A percentile compares a stretch with the other conserved stretches of the same genome.
Conservation (phyloP, 1,284 basidiomycete genomes). For the Afroboletus lepidellus region DNA sequence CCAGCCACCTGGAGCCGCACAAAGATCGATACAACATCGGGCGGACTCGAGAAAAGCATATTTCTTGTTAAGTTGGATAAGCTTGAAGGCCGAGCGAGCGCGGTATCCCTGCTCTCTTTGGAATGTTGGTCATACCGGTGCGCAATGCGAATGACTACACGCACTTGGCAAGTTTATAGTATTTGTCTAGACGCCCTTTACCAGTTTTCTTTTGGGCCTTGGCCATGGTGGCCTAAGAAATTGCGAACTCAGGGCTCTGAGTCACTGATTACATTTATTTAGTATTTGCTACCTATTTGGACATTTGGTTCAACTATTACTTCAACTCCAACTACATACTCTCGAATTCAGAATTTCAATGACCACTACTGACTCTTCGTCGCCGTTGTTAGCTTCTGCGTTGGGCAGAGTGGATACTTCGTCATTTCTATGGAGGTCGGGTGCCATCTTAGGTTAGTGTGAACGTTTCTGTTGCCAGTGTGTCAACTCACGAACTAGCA, state of each 20-base stretch:
- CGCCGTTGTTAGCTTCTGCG: constrained; percentile 29
- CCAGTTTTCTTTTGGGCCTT: constrained; percentile 88
- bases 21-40: constrained; percentile 96
- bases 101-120: constrained; percentile 95
- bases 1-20: constrained; percentile 99
- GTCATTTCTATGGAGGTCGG: constrained; percentile 41
- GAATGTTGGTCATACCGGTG: constrained; percentile 9
- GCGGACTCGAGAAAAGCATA: constrained; percentile 90
- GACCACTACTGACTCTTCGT: constrained; percentile 19
- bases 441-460: constrained; percentile 31
- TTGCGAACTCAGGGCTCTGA: not conserved
- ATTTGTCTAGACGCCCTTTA: constrained; percentile 94
- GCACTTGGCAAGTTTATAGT: constrained; percentile 91
- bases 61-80: constrained; percentile 99
- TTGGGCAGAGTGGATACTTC: constrained; percentile 16
- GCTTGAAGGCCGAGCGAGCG: constrained; percentile 99
- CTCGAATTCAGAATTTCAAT: constrained; percentile 11
- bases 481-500: constrained; percentile 1
- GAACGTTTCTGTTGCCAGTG: not conserved
- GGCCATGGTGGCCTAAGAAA: constrained; percentile 48
- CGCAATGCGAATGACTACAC: constrained; percentile 24
- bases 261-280: constrained; percentile 24
- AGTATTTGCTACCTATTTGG: constrained; percentile 18
- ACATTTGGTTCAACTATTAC: not conserved
- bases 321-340: not conserved